Conservation (phyloP, 768 basidiomycete species). For the Cyclocybe cylindracea region DNA sequence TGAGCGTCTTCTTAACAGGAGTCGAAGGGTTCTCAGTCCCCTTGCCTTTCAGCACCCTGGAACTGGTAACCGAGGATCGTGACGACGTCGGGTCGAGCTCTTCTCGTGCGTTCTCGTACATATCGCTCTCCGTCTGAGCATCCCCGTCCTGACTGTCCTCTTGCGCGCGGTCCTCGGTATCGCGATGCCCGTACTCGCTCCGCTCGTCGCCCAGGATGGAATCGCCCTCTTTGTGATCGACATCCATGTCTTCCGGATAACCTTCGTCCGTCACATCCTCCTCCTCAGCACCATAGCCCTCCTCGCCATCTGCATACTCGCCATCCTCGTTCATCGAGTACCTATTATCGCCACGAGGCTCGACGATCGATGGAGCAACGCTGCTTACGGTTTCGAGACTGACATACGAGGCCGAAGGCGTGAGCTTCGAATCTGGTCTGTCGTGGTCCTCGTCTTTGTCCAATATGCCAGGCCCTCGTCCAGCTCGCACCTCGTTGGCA, state of each 20-base stretch:
- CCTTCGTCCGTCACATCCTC: neutral
- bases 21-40: constrained; percentile 3
- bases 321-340: neutral
- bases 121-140: neutral
- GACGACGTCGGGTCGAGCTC: neutral
- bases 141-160: constrained; percentile 4
- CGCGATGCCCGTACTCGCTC: constrained; percentile 4
- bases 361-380: neutral
- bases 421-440: constrained; percentile 74
- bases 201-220: neutral
- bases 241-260: neutral
- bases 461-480: constrained; percentile 1
- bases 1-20: constrained; percentile 28
- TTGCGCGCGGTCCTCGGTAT: neutral
- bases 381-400: too few species aligned
- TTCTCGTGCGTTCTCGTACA: neutral
- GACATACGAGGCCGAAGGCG: constrained; percentile 38
- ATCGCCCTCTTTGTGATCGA: constrained; percentile 1
- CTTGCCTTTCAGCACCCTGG: neutral
- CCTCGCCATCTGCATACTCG: constrained; percentile 12
- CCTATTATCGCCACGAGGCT: constrained; percentile 13
- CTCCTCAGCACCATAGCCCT: constrained; percentile 3
- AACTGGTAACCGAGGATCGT: constrained; percentile 4
- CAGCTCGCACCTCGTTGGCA: constrained; percentile 23
- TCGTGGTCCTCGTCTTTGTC: constrained; percentile 28